Conservation (phyloP, 495 filamentous ascomycete species). For the Podospora anserina region DNA sequence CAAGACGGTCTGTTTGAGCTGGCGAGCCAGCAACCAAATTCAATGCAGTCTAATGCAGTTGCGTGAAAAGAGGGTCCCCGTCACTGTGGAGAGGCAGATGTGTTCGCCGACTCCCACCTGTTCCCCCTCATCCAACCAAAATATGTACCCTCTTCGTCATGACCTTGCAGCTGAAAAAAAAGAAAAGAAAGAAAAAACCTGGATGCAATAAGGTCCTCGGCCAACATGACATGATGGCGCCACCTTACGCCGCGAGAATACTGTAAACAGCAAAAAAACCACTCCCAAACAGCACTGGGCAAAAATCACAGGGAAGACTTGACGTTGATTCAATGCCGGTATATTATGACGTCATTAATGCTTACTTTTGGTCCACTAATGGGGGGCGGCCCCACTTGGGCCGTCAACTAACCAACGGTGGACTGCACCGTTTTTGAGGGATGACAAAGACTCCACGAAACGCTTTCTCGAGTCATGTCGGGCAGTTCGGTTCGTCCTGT, state of each 20-base stretch:
- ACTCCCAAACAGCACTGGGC: neutral
- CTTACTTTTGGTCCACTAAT: neutral
- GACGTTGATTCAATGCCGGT: neutral
- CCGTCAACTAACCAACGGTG: neutral
- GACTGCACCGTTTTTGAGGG: neutral
- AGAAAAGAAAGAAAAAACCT: too few species aligned
- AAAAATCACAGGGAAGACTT: neutral
- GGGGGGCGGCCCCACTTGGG: neutral
- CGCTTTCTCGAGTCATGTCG: neutral
- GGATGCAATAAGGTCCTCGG: neutral
- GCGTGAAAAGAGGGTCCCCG: conserved; percentile 2
- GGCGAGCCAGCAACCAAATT: neutral
- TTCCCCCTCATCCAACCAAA: conserved; percentile 1
- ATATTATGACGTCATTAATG: conserved; percentile 1
- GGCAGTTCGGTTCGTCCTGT: neutral
- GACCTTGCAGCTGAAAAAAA: neutral
- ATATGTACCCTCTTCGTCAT: neutral
- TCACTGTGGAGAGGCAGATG: neutral
- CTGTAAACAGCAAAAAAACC: neutral
- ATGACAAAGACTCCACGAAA: neutral
- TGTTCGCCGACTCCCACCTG: conserved; percentile 16
- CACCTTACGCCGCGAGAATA: neutral
- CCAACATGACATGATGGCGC: neutral
- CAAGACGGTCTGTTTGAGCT: neutral
- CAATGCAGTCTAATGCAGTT: conserved; percentile 11